Evolutionary conservation across 805 yeast genomes (phyloP).

Genomic region (Zygosaccharomyces lentus): DNA sequence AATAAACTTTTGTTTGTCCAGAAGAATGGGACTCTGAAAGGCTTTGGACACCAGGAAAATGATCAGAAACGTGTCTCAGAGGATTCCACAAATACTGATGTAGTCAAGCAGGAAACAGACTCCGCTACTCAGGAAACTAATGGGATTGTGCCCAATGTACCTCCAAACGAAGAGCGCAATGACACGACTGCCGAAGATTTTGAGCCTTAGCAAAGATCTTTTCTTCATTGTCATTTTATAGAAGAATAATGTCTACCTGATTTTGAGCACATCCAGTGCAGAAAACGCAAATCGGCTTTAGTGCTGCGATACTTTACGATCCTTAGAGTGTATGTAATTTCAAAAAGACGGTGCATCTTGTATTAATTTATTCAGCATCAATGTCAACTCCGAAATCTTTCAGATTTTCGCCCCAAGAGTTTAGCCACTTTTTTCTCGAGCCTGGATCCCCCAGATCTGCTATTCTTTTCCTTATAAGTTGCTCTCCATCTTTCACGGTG

Average conservation of each 20-base stretch:
- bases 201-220: slow-evolving; percentile 34
- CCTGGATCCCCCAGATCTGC: slow-evolving; percentile 38
- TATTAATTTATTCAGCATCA: slow-evolving; percentile 47
- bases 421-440: slow-evolving; percentile 56
- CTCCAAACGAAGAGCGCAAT: slow-evolving; percentile 22
- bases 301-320: background rate
- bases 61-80: background rate
- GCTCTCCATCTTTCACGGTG: slow-evolving; percentile 28
- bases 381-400: slow-evolving; percentile 86
- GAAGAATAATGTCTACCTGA: background rate
- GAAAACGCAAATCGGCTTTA: no score
- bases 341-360: background rate
- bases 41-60: background rate
- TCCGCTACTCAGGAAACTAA: slow-evolving; percentile 8
- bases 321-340: background rate
- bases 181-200: slow-evolving; percentile 45
- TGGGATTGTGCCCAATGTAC: slow-evolving; percentile 7
- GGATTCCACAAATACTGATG: slow-evolving; percentile 10
- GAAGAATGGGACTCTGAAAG: slow-evolving; percentile 21
- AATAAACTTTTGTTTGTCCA: slow-evolving; percentile 21
- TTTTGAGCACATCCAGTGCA: no score
- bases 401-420: slow-evolving; percentile 77
- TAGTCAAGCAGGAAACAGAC: slow-evolving; percentile 2
- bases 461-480: slow-evolving; percentile 28
- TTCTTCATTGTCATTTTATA: background rate